Base-by-base conservation (phyloP, 192 early-diverging fungal genomes). In the Linnemannia schmuckeri region DNA sequence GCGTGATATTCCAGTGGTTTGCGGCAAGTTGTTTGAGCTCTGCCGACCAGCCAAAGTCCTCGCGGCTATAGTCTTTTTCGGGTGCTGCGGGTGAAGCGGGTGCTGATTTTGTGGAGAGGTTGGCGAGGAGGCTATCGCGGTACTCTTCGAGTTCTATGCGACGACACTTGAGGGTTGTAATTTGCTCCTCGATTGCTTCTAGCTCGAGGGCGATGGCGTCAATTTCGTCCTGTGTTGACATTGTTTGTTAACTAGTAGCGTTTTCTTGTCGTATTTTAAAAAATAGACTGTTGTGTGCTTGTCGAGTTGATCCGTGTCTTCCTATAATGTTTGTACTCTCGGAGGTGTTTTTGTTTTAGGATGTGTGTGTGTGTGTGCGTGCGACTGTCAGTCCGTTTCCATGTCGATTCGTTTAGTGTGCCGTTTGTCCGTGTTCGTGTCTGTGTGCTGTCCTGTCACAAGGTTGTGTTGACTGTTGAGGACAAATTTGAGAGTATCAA, bases 11-110 rank as follows among this genome's bases (percentile, higher is more conserved):
- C 68, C 91, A 95, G 35, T 91, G 88, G 0, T 42, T n/a, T 12
- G 74, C 72, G 6, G 93, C 89, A 37, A 90, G 74, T 6, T 46
- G 54, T 35, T 79, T 87, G 4, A 93, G 75, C 9, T 88, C 42
- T 27, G 74, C 17, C 1, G 93, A 90, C 94, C 94, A 95, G 15
- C 87, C 35, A 80, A 94, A 95, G 15, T 69, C 55, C 7, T 81
- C 72, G 15, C 69, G 27, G 46, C 88, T 75, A 69, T 94, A 94
- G 41, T 91, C 83, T 41, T 75, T 87, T 38, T 61, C 49, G 13
- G 54, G 42, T 5, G 6, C 47, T 4, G 72, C 7, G 2, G 18
- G 37, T 33, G n/a, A 30, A 41, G 71, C 17, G 35, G 35, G 30
- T 0, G 42, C 49, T 17, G 15, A 3, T 40, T 8, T 77, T 24